These are phyloP conservation scores for Aschersonia sp. DNA, from an alignment of 2,329 filamentous ascomycete genomes.

Conservation along the genomic window DNA sequence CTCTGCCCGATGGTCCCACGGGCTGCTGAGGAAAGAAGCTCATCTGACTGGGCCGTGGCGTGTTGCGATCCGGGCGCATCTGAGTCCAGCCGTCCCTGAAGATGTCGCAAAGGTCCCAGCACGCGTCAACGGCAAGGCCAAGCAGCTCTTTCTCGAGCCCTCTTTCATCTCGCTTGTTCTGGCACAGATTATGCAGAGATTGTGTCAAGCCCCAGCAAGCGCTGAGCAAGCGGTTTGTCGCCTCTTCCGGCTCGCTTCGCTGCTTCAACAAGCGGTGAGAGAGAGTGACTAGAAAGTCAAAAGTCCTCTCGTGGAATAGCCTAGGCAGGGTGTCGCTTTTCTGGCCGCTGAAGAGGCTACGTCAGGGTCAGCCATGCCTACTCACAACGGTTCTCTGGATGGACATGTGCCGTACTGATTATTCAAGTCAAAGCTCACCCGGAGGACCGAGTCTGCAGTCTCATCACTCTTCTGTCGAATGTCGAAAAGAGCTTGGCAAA, in stretches of 20 bases:
- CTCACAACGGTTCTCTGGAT: background rate
- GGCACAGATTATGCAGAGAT: constrained; percentile 81
- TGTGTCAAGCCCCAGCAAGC: constrained; percentile 86
- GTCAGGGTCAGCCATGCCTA: background rate
- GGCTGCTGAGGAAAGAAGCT: constrained; percentile 44
- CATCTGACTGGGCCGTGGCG: constrained; percentile 66
- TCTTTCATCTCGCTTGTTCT: constrained; percentile 62
- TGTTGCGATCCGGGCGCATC: constrained; percentile 70
- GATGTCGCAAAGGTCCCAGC: constrained; percentile 88
- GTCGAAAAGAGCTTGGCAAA: constrained; percentile 85
- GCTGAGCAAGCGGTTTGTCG: constrained; percentile 70
- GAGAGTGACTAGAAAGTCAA: constrained; percentile 89
- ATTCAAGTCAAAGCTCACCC: constrained; percentile 89
- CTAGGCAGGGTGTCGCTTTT: constrained; percentile 66
- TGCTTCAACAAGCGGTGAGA: constrained; percentile 97
- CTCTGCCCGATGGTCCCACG: constrained; percentile 30
- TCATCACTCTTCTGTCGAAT: constrained; percentile 67
- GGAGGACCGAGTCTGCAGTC: constrained; percentile 66
- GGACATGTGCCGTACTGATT: constrained; percentile 49
- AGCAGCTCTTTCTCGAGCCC: constrained; percentile 69
- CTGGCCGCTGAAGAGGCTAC: constrained; percentile 73
- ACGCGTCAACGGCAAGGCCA: constrained; percentile 78
- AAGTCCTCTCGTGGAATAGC: constrained; percentile 72
- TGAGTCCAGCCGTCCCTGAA: constrained; percentile 89
- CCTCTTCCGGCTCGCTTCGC: constrained; percentile 58